Conservation (phyloP, 768 basidiomycete genomes). For the Tricholoma bakamatsutake region DNA sequence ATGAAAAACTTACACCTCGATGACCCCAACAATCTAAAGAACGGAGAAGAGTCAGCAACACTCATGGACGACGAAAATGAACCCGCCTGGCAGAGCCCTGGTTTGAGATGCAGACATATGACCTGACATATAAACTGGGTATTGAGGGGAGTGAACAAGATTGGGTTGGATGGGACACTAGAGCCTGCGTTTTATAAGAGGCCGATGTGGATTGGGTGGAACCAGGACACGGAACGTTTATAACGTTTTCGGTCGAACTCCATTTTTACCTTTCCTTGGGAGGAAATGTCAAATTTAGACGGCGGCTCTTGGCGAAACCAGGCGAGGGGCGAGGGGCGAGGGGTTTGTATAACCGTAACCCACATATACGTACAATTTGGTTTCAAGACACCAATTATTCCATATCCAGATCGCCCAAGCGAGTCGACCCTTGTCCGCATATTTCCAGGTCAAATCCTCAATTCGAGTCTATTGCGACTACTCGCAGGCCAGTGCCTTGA, state of each 20-base stretch:
- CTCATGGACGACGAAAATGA: neutral
- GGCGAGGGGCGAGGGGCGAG: neutral
- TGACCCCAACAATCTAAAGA: conserved; percentile 62
- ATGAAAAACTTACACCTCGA: conserved; percentile 36
- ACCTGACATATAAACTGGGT: neutral
- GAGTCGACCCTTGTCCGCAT: neutral
- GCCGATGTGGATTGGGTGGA: neutral
- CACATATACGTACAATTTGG: neutral
- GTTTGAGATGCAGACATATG: conserved; percentile 2
- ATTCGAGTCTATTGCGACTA: too few species aligned
- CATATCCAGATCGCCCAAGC: neutral
- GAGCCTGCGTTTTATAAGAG: conserved; percentile 11
- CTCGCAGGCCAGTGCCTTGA: too few species aligned
- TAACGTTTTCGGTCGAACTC: neutral
- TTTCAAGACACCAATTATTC: neutral
- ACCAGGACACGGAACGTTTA: neutral
- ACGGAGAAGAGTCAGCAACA: neutral
- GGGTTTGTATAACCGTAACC: neutral
- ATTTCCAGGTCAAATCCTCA: neutral
- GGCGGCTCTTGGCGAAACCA: neutral
- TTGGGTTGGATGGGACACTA: neutral
- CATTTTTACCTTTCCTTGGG: neutral
- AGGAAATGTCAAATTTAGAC: neutral
- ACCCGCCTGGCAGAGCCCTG: conserved; percentile 27
- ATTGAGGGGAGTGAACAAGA: neutral